A percentile compares a stretch with the other conserved stretches of the same genome.
These are phyloP conservation scores for Corynascus novoguineensis DNA, from an alignment of 495 filamentous ascomycete genomes.

Conservation along the genomic window DNA sequence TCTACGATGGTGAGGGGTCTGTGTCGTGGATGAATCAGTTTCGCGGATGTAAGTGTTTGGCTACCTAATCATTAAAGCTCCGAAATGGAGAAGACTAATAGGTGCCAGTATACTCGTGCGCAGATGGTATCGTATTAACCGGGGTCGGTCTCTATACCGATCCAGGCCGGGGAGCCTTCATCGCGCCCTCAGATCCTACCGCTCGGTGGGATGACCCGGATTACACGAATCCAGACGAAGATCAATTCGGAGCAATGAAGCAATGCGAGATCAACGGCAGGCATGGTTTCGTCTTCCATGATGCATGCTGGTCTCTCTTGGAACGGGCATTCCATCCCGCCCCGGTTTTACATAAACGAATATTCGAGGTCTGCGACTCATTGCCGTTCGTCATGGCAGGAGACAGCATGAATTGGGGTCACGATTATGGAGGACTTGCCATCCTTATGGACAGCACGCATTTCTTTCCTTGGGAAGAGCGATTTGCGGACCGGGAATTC, in stretches of 20 bases:
- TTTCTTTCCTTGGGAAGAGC: background rate
- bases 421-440: background rate
- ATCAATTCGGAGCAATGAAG: background rate
- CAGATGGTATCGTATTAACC: background rate
- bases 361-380: background rate
- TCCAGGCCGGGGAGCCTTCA: background rate
- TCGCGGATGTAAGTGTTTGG: background rate
- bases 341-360: background rate
- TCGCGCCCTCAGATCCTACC: background rate
- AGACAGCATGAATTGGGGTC: background rate
- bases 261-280: background rate
- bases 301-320: background rate
- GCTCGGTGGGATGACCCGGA: slow-evolving; percentile 1
- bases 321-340: background rate
- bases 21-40: slow-evolving; percentile 1
- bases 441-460: background rate
- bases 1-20: background rate
- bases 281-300: background rate
- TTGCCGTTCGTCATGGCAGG: background rate
- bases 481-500: background rate
- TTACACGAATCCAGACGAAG: background rate
- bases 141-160: background rate
- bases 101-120: background rate
- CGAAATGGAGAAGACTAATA: background rate
- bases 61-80: background rate